These are phyloP conservation scores for Scedosporium boydii DNA, from an alignment of 2,329 filamentous ascomycete genomes.

Conservation along the genomic window DNA sequence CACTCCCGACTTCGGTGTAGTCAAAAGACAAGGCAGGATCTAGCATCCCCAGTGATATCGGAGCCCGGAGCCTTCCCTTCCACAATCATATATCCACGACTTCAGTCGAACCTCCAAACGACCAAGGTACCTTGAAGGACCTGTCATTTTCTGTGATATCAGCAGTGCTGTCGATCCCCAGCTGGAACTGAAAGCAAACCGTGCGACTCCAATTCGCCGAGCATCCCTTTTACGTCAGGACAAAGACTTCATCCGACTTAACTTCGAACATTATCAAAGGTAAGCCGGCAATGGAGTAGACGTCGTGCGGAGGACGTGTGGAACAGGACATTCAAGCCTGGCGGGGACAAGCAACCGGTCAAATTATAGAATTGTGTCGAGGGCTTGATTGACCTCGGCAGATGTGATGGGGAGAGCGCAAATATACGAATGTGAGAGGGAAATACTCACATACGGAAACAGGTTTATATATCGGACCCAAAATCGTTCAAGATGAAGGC, in stretches of 20 bases:
- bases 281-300: neutral
- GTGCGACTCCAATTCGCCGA: neutral
- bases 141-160: neutral
- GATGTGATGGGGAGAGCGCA: too few relatives aligned
- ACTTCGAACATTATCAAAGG: neutral
- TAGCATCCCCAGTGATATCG: neutral
- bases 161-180: constrained; percentile 7
- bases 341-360: neutral
- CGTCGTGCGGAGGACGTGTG: neutral
- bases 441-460: neutral
- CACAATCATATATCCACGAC: neutral
- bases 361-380: too few relatives aligned
- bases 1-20: neutral
- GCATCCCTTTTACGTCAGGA: neutral
- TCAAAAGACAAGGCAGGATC: neutral
- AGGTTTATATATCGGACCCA: neutral
- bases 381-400: too few relatives aligned
- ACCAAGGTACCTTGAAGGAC: constrained; percentile 6
- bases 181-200: constrained; percentile 7
- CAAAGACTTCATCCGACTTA: neutral
- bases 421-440: too few relatives aligned
- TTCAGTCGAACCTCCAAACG: neutral
- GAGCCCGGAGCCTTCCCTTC: neutral
- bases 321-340: neutral
- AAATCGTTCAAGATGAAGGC: constrained; percentile 37